phyloP scores from a whole-genome alignment of 495 filamentous ascomycete species.

The Neurospora africana region DNA sequence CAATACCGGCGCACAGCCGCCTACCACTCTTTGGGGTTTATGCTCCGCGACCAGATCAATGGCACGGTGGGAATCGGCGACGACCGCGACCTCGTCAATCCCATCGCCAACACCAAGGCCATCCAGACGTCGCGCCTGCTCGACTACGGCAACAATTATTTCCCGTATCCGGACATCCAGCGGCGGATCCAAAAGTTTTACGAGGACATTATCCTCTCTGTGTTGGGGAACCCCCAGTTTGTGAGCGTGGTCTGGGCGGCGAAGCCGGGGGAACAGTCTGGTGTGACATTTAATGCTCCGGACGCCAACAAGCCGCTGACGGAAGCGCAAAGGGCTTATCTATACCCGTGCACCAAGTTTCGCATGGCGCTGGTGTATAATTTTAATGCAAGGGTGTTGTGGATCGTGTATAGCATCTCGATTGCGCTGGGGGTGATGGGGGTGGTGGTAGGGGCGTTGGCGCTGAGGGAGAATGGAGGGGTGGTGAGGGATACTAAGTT shows the following conservation, averaged over 20 bases:
- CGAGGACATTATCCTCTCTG: constrained; percentile 25
- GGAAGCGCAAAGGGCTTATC: neutral
- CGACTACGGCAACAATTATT: constrained; percentile 20
- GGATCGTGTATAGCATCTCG: constrained; percentile 28
- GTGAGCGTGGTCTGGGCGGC: constrained; percentile 27
- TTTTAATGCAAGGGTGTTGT: constrained; percentile 25
- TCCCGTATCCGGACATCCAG: constrained; percentile 12
- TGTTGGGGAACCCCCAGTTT: constrained; percentile 26
- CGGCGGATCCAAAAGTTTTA: constrained; percentile 21
- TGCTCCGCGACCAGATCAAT: constrained; percentile 25
- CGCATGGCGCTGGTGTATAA: constrained; percentile 20
- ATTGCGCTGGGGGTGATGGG: constrained; percentile 17
- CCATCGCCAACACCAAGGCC: constrained; percentile 24
- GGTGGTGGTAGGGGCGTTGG: constrained; percentile 14
- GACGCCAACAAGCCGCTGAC: constrained; percentile 1
- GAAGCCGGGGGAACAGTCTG: constrained; percentile 16
- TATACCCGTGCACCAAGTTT: constrained; percentile 23
- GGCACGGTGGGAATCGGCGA: constrained; percentile 18
- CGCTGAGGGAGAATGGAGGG: constrained; percentile 23
- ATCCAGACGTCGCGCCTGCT: constrained; percentile 25
- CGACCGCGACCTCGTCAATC: constrained; percentile 18
- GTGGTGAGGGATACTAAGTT: constrained; percentile 24
- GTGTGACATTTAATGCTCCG: constrained; percentile 1
- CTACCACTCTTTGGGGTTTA: constrained; percentile 24
- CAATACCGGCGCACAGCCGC: constrained; percentile 24